These are phyloP conservation scores for Penicillium canariense DNA, from an alignment of 495 filamentous ascomycete genomes.

Conservation along the genomic window DNA sequence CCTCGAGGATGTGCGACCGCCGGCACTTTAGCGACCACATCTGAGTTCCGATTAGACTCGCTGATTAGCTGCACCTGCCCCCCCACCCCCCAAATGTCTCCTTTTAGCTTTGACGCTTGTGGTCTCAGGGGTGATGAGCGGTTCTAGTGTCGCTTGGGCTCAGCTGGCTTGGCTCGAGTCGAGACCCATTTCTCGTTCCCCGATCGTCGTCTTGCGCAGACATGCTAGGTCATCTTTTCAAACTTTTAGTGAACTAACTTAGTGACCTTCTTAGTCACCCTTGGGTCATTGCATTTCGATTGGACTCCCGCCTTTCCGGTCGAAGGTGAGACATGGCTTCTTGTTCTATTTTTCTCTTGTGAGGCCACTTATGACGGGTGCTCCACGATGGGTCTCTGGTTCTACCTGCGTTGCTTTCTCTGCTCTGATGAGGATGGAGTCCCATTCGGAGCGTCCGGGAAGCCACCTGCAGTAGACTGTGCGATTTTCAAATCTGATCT, in stretches of 20 bases:
- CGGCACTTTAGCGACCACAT: not conserved
- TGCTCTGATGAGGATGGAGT: not conserved
- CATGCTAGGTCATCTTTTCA: too few species aligned
- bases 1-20: conserved; percentile 7
- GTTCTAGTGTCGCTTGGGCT: not conserved
- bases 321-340: conserved; percentile 9
- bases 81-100: not conserved
- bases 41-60: not conserved
- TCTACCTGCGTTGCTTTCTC: not conserved
- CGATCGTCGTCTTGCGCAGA: not conserved
- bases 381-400: too few species aligned
- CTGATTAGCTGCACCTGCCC: conserved; percentile 4
- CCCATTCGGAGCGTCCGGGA: conserved; percentile 15
- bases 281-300: not conserved
- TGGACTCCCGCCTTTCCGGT: conserved; percentile 13
- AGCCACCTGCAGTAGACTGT: conserved; percentile 11
- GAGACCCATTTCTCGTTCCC: not conserved
- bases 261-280: not conserved
- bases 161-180: not conserved
- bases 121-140: not conserved
- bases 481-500: conserved; percentile 16
- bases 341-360: not conserved
- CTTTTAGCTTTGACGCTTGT: not conserved
- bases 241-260: too few species aligned
- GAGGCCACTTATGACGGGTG: too few species aligned